Conservation (phyloP, 2,329 filamentous ascomycete genomes). For the Penicillium sp. region DNA sequence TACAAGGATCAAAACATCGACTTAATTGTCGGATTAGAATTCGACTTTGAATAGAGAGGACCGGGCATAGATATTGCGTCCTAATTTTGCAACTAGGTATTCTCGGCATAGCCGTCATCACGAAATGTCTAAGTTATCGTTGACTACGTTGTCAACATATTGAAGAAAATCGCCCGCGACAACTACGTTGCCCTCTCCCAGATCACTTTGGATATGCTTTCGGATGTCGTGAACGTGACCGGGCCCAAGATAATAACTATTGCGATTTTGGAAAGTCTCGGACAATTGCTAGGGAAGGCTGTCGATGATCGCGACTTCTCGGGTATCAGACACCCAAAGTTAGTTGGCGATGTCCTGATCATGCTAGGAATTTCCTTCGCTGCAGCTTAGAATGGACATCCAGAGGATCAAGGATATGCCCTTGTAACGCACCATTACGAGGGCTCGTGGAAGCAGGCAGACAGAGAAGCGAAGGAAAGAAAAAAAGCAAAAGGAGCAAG, state of each 20-base stretch:
- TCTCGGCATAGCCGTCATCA: slow-evolving; percentile 17
- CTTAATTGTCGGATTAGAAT: slow-evolving; percentile 40
- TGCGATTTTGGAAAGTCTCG: slow-evolving; percentile 19
- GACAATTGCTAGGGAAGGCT: slow-evolving; percentile 10
- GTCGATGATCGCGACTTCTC: slow-evolving; percentile 25
- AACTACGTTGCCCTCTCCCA: slow-evolving; percentile 14
- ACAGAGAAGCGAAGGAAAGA: slow-evolving; percentile 15
- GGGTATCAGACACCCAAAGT: slow-evolving; percentile 18
- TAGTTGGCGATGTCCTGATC: slow-evolving; percentile 26
- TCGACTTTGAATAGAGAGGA: slow-evolving; percentile 25
- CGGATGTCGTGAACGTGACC: slow-evolving; percentile 27
- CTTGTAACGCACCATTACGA: slow-evolving; percentile 19
- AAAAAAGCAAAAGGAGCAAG: slow-evolving; percentile 11
- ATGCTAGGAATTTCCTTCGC: slow-evolving; percentile 27
- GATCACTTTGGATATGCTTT: slow-evolving; percentile 25
- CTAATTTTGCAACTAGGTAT: slow-evolving; percentile 26
- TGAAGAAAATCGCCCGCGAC: slow-evolving; percentile 16
- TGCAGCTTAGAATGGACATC: slow-evolving; percentile 21
- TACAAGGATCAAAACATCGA: slow-evolving; percentile 25
- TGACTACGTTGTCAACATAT: slow-evolving; percentile 15
- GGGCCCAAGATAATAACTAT: slow-evolving; percentile 29
- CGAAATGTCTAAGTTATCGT: slow-evolving; percentile 19
- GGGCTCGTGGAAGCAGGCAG: slow-evolving; percentile 18
- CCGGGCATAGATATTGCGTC: slow-evolving; percentile 13
- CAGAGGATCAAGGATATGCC: slow-evolving; percentile 12